Percentiles rank a stretch among this genome's conserved stretches.
These are phyloP conservation scores for Geotrichum klebahnii DNA, from an alignment of 1,139 yeast species.

Conservation along the genomic window DNA sequence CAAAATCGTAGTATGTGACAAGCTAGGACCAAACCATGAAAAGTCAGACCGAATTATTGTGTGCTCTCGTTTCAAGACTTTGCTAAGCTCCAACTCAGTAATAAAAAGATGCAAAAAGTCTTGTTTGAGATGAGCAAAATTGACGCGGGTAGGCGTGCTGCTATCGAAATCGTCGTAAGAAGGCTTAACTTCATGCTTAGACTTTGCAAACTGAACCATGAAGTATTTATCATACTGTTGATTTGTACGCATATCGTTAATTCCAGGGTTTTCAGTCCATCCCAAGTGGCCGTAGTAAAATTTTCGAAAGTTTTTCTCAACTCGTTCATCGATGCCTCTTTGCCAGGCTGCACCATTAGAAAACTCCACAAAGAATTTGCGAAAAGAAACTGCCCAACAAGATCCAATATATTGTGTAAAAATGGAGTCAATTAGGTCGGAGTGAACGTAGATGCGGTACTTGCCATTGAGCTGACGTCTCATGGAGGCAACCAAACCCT, in stretches of 20 bases:
- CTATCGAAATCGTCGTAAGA: conserved; percentile 3
- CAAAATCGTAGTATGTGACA: conserved; percentile 22
- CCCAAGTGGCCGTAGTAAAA: conserved; percentile 11
- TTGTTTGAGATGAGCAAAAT: conserved; percentile 16
- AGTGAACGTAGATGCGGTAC: conserved; percentile 24
- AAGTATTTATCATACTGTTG: conserved; percentile 7
- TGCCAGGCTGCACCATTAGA: conserved; percentile 4
- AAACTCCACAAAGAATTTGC: conserved; percentile 5
- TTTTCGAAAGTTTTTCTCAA: conserved; percentile 7
- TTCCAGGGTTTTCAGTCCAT: conserved; percentile 1
- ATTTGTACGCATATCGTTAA: conserved; percentile 9
- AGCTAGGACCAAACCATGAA: conserved; percentile 26
- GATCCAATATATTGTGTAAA: conserved; percentile 23
- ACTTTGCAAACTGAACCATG: conserved; percentile 9
- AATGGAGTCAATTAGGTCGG: conserved; percentile 25
- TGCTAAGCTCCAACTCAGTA: conserved; percentile 21
- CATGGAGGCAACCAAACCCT: conserved; percentile 19
- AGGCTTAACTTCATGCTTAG: not conserved
- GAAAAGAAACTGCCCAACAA: conserved; percentile 14
- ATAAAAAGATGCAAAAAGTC: conserved; percentile 19
- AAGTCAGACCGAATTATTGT: conserved; percentile 26
- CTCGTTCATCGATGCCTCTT: not conserved
- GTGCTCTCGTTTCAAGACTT: conserved; percentile 21
- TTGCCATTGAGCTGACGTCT: conserved; percentile 25
- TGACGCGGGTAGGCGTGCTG: not conserved